Conservation (phyloP, 1,139 yeast species). For the Yamadazyma sp. region DNA sequence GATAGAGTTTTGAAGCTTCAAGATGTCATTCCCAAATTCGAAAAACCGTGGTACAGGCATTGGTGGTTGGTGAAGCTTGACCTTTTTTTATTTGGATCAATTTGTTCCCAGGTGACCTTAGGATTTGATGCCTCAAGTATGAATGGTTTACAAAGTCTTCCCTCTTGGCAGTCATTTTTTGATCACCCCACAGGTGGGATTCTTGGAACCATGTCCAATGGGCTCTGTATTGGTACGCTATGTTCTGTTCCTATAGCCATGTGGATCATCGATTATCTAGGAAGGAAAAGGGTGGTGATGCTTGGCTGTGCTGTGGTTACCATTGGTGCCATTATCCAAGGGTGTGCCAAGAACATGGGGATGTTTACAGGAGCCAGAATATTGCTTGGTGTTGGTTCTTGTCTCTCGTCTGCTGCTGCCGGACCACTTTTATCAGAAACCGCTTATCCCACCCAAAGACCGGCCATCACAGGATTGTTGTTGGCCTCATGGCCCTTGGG, state of each 20-base stretch:
- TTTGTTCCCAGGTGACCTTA: slow-evolving; percentile 13
- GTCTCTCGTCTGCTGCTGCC: slow-evolving; percentile 40
- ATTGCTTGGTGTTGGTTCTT: slow-evolving; percentile 21
- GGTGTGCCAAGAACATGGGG: slow-evolving; percentile 19
- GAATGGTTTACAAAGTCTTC: slow-evolving; percentile 50
- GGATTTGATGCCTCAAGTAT: slow-evolving; percentile 55
- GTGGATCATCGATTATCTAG: slow-evolving; percentile 25
- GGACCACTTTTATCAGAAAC: slow-evolving; percentile 40
- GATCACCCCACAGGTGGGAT: slow-evolving; percentile 11
- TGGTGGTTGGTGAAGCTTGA: slow-evolving; percentile 4
- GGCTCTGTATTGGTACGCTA: slow-evolving; percentile 24
- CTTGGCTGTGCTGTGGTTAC: slow-evolving; percentile 26
- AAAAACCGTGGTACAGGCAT: slow-evolving; percentile 5
- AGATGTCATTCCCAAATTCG: slow-evolving; percentile 7
- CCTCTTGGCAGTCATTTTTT: slow-evolving; percentile 25
- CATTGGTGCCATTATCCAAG: slow-evolving; percentile 43
- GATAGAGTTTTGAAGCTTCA: slow-evolving; percentile 2
- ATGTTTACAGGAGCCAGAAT: slow-evolving; percentile 7
- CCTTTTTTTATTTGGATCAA: slow-evolving; percentile 4
- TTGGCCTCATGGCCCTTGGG: slow-evolving; percentile 55
- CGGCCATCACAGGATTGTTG: slow-evolving; percentile 43
- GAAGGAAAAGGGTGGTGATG: slow-evolving; percentile 32
- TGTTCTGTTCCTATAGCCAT: slow-evolving; percentile 21
- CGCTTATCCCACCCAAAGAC: slow-evolving; percentile 50
- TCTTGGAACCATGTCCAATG: slow-evolving; percentile 46